A percentile compares a stretch with the other conserved stretches of the same genome.
These are phyloP conservation scores for Coemansia sp. DNA, from an alignment of 192 early-diverging fungal genomes.

Conservation along the genomic window DNA sequence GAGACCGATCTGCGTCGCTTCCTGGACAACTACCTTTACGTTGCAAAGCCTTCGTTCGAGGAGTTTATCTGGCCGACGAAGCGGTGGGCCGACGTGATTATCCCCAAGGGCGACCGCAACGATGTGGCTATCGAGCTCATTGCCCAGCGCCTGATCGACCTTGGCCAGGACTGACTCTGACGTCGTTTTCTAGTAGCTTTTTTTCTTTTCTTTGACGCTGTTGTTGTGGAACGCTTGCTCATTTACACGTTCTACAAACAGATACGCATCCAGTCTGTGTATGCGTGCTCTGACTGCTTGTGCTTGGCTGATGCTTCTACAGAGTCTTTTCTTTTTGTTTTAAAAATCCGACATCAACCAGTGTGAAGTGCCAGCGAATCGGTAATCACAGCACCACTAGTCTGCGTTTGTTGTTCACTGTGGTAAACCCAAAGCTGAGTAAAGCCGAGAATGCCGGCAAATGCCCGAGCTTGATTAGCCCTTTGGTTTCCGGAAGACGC, in stretches of 20 bases:
- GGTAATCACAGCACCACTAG: neutral
- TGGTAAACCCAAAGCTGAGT: neutral
- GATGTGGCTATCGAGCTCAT: conserved; percentile 65
- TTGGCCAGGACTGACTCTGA: conserved; percentile 20
- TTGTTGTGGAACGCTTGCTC: too few species aligned
- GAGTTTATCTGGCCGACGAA: conserved; percentile 84
- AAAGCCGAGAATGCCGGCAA: neutral
- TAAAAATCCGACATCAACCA: neutral
- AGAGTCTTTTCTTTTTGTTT: neutral
- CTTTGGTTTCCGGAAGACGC: neutral
- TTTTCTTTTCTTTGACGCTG: too few species aligned
- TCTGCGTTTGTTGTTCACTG: neutral
- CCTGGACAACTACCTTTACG: conserved; percentile 68
- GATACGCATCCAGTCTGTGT: too few species aligned
- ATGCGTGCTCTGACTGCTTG: too few species aligned
- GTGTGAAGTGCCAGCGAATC: neutral
- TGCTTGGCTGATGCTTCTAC: too few species aligned
- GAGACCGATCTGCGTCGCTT: conserved; percentile 54
- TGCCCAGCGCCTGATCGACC: conserved; percentile 54
- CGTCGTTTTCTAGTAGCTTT: too few species aligned
- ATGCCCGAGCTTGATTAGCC: neutral
- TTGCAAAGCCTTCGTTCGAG: conserved; percentile 85
- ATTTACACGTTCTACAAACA: too few species aligned
- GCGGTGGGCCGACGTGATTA: conserved; percentile 74
- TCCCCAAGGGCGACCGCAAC: conserved; percentile 67